These are phyloP conservation scores for Pseudogymnoascus sp. DNA, from an alignment of 2,329 filamentous ascomycete genomes.

Conservation along the genomic window DNA sequence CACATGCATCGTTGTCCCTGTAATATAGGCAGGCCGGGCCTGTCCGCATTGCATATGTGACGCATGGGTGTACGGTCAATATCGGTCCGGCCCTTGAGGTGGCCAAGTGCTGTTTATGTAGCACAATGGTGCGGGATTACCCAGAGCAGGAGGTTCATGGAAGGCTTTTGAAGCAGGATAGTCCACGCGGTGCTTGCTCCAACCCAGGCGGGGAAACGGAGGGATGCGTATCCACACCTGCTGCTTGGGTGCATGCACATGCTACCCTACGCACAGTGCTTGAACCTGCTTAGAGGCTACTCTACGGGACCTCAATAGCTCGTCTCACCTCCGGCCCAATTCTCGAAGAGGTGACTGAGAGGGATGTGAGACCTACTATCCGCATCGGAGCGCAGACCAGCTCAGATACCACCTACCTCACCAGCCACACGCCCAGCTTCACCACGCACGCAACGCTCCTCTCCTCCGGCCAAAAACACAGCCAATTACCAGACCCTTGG, in stretches of 20 bases:
- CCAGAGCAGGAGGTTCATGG: not conserved
- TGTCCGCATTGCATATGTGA: conserved; percentile 2
- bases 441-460: not conserved
- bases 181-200: not conserved
- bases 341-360: not conserved
- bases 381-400: not conserved
- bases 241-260: not conserved
- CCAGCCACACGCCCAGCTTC: not conserved
- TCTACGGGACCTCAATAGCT: not conserved
- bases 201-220: conserved; percentile 4
- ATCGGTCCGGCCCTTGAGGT: not conserved
- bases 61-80: conserved; percentile 6
- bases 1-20: not conserved
- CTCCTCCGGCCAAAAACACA: not conserved
- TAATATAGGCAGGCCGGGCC: not conserved
- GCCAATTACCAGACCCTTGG: not conserved
- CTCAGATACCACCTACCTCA: not conserved
- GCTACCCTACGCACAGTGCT: conserved; percentile 7
- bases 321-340: not conserved
- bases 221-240: not conserved
- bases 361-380: not conserved
- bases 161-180: not conserved
- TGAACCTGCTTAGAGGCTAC: not conserved
- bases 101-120: not conserved
- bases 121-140: not conserved